Percentiles rank a stretch among this genome's conserved stretches.
Evolutionary conservation across 2,329 filamentous ascomycete genomes (phyloP).

Genomic region (Chaetothyriales sp.): DNA sequence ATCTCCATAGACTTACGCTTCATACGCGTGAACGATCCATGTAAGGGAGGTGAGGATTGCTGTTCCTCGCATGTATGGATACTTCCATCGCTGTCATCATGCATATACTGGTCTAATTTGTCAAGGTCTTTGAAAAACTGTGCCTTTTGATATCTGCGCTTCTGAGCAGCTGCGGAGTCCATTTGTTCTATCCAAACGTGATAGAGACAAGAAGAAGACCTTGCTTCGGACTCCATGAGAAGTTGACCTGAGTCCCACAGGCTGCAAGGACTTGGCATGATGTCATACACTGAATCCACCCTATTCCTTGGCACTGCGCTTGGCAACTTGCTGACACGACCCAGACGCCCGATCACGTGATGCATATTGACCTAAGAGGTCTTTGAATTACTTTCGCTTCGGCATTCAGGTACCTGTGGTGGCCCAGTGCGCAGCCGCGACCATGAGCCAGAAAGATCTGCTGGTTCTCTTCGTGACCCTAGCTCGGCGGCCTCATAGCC

Average conservation of each 20-base stretch:
- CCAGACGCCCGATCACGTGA: not conserved
- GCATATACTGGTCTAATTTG: conserved; percentile 16
- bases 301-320: not conserved
- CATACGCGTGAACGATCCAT: not conserved
- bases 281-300: not conserved
- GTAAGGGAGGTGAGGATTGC: not conserved
- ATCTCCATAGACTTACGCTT: not conserved
- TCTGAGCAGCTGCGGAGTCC: conserved; percentile 2
- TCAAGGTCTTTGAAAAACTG: conserved; percentile 14
- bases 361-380: not conserved
- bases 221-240: not conserved
- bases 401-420: not conserved
- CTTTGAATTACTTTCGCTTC: not conserved
- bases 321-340: not conserved
- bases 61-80: not conserved
- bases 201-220: not conserved
- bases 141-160: conserved; percentile 13
- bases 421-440: not conserved
- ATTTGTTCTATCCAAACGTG: not conserved
- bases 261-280: too few relatives aligned
- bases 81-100: conserved; percentile 13
- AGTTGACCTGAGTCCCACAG: not conserved
- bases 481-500: conserved; percentile 12
- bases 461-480: conserved; percentile 9
- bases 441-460: not conserved